Evolutionary conservation across 768 basidiomycete species (phyloP).

Genomic region (Boletus sensibilis): DNA sequence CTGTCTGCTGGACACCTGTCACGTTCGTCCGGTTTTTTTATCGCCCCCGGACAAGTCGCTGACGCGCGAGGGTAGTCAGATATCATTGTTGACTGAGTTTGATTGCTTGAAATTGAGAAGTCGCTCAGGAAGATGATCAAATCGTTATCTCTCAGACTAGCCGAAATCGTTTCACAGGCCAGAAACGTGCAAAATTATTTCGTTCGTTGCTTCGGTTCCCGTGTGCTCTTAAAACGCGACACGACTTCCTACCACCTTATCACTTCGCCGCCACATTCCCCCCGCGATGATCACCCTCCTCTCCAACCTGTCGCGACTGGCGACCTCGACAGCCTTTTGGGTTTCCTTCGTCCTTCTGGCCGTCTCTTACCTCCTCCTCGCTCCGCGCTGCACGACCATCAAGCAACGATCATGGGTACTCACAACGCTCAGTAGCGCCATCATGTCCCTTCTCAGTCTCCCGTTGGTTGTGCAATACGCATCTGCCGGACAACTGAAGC

Average conservation of each 20-base stretch:
- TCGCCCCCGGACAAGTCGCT: neutral
- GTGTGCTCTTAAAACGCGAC: conserved; percentile 24
- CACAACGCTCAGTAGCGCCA: conserved; percentile 39
- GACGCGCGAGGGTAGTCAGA: neutral
- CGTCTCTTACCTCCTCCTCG: conserved; percentile 31
- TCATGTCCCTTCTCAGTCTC: conserved; percentile 42
- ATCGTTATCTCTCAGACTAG: conserved; percentile 17
- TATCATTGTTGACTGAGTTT: neutral
- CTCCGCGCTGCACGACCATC: conserved; percentile 31
- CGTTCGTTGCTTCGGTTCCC: conserved; percentile 17
- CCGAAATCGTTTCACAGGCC: conserved; percentile 23
- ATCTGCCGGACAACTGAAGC: conserved; percentile 23
- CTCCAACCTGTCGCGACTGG: conserved; percentile 17
- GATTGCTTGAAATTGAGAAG: conserved; percentile 1
- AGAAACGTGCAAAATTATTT: conserved; percentile 27
- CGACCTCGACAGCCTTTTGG: conserved; percentile 26
- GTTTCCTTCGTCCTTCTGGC: conserved; percentile 17
- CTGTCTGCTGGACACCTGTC: neutral
- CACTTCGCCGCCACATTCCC: conserved; percentile 22
- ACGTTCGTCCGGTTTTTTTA: conserved; percentile 16
- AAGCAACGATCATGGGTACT: conserved; percentile 51
- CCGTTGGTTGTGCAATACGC: conserved; percentile 39
- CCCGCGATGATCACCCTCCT: conserved; percentile 24
- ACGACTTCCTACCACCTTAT: conserved; percentile 7
- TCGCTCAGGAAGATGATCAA: conserved; percentile 4